Conservation (phyloP, 177 flowering plant species). For the Tripterygium wilfordii region DNA sequence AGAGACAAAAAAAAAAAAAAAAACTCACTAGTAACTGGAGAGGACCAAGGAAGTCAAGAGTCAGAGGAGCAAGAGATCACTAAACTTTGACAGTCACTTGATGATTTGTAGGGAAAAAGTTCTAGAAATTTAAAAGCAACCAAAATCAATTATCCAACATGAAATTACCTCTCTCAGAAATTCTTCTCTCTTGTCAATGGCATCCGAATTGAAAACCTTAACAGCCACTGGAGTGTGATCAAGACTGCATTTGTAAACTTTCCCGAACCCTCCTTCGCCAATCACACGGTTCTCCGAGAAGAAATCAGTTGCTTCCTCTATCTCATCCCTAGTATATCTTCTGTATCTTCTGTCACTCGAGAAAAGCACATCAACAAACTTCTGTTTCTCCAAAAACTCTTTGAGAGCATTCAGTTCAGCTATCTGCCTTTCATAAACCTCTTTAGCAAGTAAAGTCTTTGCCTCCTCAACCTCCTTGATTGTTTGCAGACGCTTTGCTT, state of each 20-base stretch:
- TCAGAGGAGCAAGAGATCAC: no score
- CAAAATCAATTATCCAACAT: no score
- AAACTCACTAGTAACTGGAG: neutral
- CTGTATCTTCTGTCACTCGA: slow-evolving; percentile 60
- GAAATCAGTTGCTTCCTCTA: slow-evolving; percentile 62
- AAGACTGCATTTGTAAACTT: slow-evolving; percentile 72
- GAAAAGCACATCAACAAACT: slow-evolving; percentile 48
- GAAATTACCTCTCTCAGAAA: slow-evolving; percentile 73
- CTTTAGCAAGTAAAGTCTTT: slow-evolving; percentile 51
- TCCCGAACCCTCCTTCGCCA: slow-evolving; percentile 91
- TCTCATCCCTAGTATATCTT: slow-evolving; percentile 58
- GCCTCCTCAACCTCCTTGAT: slow-evolving; percentile 62
- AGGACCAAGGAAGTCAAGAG: no score
- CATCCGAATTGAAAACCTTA: slow-evolving; percentile 66
- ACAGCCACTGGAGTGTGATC: slow-evolving; percentile 84
- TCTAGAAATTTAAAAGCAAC: neutral
- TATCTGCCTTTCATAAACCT: slow-evolving; percentile 52
- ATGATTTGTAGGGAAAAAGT: no score
- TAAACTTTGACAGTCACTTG: no score
- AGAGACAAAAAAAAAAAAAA: slow-evolving; percentile 1
- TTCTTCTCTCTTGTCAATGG: slow-evolving; percentile 55
- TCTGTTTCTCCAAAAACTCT: slow-evolving; percentile 56
- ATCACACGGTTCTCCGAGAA: slow-evolving; percentile 61
- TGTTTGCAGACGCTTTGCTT: slow-evolving; percentile 54
- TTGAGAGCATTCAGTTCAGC: slow-evolving; percentile 59